phyloP scores from a whole-genome alignment of 129 eudicot species.

The Mikania micrantha region DNA sequence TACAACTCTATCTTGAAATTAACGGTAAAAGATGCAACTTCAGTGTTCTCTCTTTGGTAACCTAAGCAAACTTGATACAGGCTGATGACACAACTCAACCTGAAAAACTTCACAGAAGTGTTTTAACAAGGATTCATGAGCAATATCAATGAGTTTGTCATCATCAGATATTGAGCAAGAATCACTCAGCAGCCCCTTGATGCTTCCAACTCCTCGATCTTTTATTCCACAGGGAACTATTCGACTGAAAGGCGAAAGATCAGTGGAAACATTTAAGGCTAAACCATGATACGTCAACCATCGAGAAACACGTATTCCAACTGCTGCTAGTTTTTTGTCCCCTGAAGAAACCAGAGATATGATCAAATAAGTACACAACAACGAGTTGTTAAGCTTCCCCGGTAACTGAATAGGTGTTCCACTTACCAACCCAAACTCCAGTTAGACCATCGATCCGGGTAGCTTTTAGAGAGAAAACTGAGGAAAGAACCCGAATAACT shows the following conservation, averaged over 20 bases:
- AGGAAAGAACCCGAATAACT: conserved; percentile 60
- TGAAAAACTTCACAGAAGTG: conserved; percentile 78
- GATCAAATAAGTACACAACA: not conserved
- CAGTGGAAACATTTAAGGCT: conserved; percentile 65
- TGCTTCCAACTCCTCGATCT: conserved; percentile 77
- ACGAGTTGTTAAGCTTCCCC: not conserved
- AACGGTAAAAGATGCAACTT: too few species aligned
- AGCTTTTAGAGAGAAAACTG: conserved; percentile 59
- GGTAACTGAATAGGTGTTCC: not conserved
- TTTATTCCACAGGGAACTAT: conserved; percentile 83
- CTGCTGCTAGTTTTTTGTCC: conserved; percentile 68
- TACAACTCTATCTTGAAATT: too few species aligned
- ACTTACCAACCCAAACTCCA: conserved; percentile 60
- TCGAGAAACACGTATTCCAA: conserved; percentile 66
- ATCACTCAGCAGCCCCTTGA: conserved; percentile 40
- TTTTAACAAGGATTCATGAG: conserved; percentile 44
- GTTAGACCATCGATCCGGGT: conserved; percentile 49
- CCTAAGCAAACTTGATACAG: conserved; percentile 8
- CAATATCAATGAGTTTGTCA: conserved; percentile 37
- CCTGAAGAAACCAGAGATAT: conserved; percentile 42
- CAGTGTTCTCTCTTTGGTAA: not conserved
- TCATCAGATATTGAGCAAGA: conserved; percentile 27
- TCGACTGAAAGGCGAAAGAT: conserved; percentile 49
- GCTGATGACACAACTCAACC: conserved; percentile 35
- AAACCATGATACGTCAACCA: conserved; percentile 86